Evolutionary conservation across 2,329 filamentous ascomycete genomes (phyloP).

Genomic region (Huntiella savannae): DNA sequence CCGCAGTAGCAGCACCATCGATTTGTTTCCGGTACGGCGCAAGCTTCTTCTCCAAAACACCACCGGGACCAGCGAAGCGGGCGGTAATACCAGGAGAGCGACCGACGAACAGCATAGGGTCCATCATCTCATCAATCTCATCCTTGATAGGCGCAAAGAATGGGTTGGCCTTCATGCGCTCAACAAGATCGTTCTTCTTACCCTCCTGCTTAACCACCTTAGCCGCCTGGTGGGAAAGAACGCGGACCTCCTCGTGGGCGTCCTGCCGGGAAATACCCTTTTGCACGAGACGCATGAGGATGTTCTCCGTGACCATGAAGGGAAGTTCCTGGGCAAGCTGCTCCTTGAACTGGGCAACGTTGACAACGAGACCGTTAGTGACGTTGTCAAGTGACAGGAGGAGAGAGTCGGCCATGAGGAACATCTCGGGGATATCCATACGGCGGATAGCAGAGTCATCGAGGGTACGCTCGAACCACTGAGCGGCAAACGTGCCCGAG

Average conservation of each 20-base stretch:
- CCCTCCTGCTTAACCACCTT: slow-evolving; percentile 33
- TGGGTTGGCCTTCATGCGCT: slow-evolving; percentile 49
- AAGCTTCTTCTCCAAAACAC: slow-evolving; percentile 22
- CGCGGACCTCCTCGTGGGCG: slow-evolving; percentile 71
- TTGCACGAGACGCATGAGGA: slow-evolving; percentile 61
- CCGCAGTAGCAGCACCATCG: slow-evolving; percentile 17
- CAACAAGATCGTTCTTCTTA: slow-evolving; percentile 56
- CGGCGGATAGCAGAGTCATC: slow-evolving; percentile 53
- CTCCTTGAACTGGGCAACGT: slow-evolving; percentile 50
- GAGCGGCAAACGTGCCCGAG: slow-evolving; percentile 17
- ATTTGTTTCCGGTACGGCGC: slow-evolving; percentile 21
- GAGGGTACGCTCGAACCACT: slow-evolving; percentile 44
- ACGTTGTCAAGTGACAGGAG: slow-evolving; percentile 50
- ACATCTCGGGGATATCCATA: slow-evolving; percentile 45
- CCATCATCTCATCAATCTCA: slow-evolving; percentile 49
- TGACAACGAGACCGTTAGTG: slow-evolving; percentile 52
- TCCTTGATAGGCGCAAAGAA: slow-evolving; percentile 59
- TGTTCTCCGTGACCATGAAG: slow-evolving; percentile 54
- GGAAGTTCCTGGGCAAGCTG: slow-evolving; percentile 60
- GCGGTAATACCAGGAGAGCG: slow-evolving; percentile 28
- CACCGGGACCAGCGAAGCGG: slow-evolving; percentile 23
- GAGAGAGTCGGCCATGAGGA: slow-evolving; percentile 50
- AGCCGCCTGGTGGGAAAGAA: slow-evolving; percentile 59
- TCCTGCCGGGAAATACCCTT: slow-evolving; percentile 58
- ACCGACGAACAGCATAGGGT: slow-evolving; percentile 34